Percentiles rank a stretch among this genome's conserved stretches.
Evolutionary conservation across 352 stramenopile genomes (phyloP).

Genomic region (Phytophthora hibernalis): DNA sequence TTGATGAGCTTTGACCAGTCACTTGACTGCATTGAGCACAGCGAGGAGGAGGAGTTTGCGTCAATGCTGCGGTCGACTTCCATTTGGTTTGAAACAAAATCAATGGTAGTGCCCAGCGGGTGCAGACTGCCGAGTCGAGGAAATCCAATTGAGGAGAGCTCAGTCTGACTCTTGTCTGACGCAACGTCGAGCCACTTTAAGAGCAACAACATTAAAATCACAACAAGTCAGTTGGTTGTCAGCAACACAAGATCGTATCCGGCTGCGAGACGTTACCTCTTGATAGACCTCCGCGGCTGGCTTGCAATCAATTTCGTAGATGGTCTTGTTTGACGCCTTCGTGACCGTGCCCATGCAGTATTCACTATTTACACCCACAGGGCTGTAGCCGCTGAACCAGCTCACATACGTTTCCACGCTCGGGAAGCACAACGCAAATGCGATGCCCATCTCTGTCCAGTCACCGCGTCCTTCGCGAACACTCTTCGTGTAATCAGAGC

Average conservation of each 20-base stretch:
- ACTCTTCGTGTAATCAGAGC: conserved; percentile 80
- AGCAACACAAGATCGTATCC: not conserved
- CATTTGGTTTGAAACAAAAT: conserved; percentile 81
- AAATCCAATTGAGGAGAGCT: conserved; percentile 81
- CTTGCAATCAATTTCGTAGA: conserved; percentile 88
- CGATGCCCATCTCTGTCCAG: conserved; percentile 83
- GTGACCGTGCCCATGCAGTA: conserved; percentile 89
- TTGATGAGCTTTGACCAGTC: conserved; percentile 88
- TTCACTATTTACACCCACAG: conserved; percentile 72
- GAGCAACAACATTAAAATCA: not conserved
- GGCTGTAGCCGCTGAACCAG: conserved; percentile 90
- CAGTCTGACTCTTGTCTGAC: conserved; percentile 75
- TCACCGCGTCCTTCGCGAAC: conserved; percentile 74
- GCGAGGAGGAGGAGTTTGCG: conserved; percentile 60
- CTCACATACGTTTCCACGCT: conserved; percentile 89
- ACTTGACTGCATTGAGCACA: conserved; percentile 82
- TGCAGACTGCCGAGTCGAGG: conserved; percentile 85
- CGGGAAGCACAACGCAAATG: conserved; percentile 84
- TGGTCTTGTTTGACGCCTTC: conserved; percentile 86
- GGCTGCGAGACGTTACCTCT: conserved; percentile 49
- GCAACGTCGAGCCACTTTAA: conserved; percentile 79
- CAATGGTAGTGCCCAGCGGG: conserved; percentile 81
- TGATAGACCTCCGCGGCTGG: conserved; percentile 84
- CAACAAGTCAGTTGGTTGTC: not conserved
- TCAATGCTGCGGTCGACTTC: conserved; percentile 63